Evolutionary conservation across 1,284 basidiomycete genomes (phyloP).

Genomic region (Puccinia horiana): DNA sequence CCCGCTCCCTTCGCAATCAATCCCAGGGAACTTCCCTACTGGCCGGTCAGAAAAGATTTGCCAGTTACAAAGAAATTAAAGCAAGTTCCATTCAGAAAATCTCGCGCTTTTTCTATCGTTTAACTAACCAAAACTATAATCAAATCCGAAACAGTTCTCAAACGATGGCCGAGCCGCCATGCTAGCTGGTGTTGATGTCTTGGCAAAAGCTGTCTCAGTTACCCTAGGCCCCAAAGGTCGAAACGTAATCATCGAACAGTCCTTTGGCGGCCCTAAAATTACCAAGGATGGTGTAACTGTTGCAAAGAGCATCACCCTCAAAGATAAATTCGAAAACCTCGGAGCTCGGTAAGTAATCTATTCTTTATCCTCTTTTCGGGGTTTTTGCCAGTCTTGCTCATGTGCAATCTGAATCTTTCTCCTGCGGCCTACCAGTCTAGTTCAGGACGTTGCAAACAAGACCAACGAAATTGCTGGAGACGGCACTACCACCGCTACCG

Average conservation of each 20-base stretch:
- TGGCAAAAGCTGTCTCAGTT: constrained; percentile 91
- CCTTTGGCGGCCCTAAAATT: constrained; percentile 87
- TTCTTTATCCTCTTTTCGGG: not conserved
- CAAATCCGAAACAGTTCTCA: constrained; percentile 69
- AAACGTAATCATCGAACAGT: constrained; percentile 98
- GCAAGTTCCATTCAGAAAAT: constrained; percentile 33
- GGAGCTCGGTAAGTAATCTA: constrained; percentile 75
- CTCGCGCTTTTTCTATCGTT: not conserved
- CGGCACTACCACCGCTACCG: constrained; percentile 96
- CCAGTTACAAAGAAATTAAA: constrained; percentile 52
- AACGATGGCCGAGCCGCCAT: constrained; percentile 92
- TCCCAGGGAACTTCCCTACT: not conserved
- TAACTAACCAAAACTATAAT: not conserved
- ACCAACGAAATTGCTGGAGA: constrained; percentile 98
- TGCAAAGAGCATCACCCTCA: constrained; percentile 87
- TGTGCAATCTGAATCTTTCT: not conserved
- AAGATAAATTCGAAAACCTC: constrained; percentile 99
- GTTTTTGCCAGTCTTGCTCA: constrained; percentile 14
- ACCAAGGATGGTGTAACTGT: constrained; percentile 88
- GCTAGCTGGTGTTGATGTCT: constrained; percentile 90
- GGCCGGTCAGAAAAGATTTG: constrained; percentile 42
- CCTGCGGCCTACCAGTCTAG: constrained; percentile 30
- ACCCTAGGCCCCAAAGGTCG: constrained; percentile 96
- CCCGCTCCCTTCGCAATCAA: constrained; percentile 17
- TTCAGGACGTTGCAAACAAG: constrained; percentile 60